Percentiles rank a stretch among this genome's conserved stretches.
phyloP scores from a whole-genome alignment of 2,329 filamentous ascomycete genomes.

The Lachnellula occidentalis region DNA sequence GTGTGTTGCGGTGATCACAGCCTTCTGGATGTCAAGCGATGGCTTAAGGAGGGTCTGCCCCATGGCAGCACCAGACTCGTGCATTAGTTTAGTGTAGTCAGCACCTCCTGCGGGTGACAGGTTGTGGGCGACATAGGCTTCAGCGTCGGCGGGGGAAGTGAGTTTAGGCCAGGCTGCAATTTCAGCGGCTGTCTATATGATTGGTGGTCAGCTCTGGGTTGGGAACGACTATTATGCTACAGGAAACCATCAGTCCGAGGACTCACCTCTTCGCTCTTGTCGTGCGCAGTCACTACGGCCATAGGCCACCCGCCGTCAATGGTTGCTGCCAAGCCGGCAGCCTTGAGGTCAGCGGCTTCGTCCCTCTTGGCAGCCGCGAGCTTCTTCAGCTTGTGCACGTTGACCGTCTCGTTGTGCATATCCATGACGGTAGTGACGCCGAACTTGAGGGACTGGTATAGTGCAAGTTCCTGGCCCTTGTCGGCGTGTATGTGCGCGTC shows the following conservation, averaged over 20 bases:
- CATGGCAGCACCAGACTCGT: slow-evolving; percentile 32
- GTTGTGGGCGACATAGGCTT: too few species aligned
- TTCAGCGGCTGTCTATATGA: too few species aligned
- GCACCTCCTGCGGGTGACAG: neutral
- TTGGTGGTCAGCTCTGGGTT: too few species aligned
- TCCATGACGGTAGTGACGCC: slow-evolving; percentile 48
- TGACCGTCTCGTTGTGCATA: slow-evolving; percentile 38
- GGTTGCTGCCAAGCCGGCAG: slow-evolving; percentile 42
- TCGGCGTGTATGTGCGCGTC: slow-evolving; percentile 45
- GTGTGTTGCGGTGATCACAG: slow-evolving; percentile 36
- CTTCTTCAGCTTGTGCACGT: slow-evolving; percentile 30
- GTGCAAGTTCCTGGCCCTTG: slow-evolving; percentile 33
- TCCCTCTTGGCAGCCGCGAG: slow-evolving; percentile 31
- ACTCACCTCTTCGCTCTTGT: slow-evolving; percentile 2
- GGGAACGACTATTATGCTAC: too few species aligned
- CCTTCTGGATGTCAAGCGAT: slow-evolving; percentile 38
- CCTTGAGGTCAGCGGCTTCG: slow-evolving; percentile 44
- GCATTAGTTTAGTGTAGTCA: slow-evolving; percentile 48
- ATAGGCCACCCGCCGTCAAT: slow-evolving; percentile 48
- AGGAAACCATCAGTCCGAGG: neutral
- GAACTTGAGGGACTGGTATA: slow-evolving; percentile 39
- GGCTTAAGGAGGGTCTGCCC: slow-evolving; percentile 27
- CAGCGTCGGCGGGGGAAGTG: too few species aligned
- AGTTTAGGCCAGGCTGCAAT: too few species aligned
- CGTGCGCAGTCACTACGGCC: slow-evolving; percentile 17